A percentile compares a stretch with the other conserved stretches of the same genome.
phyloP scores from a whole-genome alignment of 139 green algal species.

The Haematococcus sp. region DNA sequence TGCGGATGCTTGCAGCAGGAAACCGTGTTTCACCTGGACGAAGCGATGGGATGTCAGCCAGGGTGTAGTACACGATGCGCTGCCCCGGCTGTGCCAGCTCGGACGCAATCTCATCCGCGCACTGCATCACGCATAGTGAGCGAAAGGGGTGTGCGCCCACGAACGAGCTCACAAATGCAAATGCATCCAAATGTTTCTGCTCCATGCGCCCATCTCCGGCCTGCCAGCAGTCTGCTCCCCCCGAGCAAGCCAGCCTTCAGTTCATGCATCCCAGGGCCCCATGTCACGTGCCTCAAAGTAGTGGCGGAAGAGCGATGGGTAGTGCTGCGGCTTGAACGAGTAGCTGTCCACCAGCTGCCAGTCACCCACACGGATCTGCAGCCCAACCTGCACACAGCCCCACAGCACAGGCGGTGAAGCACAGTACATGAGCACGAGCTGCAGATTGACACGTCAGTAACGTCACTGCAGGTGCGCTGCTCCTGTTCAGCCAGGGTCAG shows the following conservation, averaged over 20 bases:
- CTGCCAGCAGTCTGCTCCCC: too few relatives aligned
- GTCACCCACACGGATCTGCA: slow-evolving; percentile 28
- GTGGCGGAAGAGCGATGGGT: slow-evolving; percentile 22
- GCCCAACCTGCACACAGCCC: slow-evolving; percentile 10
- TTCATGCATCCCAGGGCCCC: too few relatives aligned
- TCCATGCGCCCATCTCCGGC: too few relatives aligned
- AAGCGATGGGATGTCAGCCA: neutral
- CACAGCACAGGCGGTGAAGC: neutral
- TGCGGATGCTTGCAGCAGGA: neutral
- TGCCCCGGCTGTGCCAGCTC: slow-evolving; percentile 6
- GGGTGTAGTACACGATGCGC: neutral
- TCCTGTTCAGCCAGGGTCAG: too few relatives aligned
- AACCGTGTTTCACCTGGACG: neutral
- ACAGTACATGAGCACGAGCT: neutral
- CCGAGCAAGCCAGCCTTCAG: too few relatives aligned
- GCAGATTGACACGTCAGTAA: too few relatives aligned
- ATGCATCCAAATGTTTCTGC: too few relatives aligned
- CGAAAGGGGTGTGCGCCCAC: too few relatives aligned
- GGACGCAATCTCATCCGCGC: slow-evolving; percentile 12
- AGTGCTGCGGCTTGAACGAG: slow-evolving; percentile 17
- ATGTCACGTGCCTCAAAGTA: slow-evolving; percentile 21
- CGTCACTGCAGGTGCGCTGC: neutral
- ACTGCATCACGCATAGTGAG: neutral
- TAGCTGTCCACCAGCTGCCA: slow-evolving; percentile 25
- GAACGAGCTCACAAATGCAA: too few relatives aligned